These are phyloP conservation scores for Parafenestella ontariensis DNA, from an alignment of 2,329 filamentous ascomycete genomes.

Conservation along the genomic window DNA sequence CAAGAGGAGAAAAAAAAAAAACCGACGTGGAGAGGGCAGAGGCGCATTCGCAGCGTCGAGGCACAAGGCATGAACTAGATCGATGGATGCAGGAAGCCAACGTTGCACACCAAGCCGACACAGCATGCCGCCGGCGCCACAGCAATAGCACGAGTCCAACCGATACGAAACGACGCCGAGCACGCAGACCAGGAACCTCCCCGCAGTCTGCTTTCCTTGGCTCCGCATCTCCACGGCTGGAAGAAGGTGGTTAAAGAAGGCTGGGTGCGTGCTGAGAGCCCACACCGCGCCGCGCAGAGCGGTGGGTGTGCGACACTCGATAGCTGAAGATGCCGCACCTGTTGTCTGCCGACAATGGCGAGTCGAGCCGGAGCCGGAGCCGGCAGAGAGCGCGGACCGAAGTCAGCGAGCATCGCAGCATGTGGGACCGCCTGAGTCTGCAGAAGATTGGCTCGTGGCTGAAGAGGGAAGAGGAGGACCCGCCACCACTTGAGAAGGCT, in stretches of 20 bases:
- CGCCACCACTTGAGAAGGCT: constrained; percentile 22
- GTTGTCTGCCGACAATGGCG: constrained; percentile 33
- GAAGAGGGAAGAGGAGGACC: constrained; percentile 48
- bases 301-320: background rate
- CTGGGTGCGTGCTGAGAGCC: constrained; percentile 17
- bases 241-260: background rate
- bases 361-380: constrained; percentile 38
- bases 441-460: constrained; percentile 52
- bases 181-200: constrained; percentile 13
- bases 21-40: constrained; percentile 11
- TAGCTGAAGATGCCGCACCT: constrained; percentile 35
- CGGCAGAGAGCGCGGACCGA: constrained; percentile 45
- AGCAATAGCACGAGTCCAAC: constrained; percentile 37
- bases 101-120: constrained; percentile 34
- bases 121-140: constrained; percentile 44
- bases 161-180: constrained; percentile 9
- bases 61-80: constrained; percentile 23
- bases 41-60: constrained; percentile 9
- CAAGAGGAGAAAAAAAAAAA: background rate
- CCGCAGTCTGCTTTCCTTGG: constrained; percentile 14
- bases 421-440: constrained; percentile 47
- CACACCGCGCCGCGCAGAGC: background rate
- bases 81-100: constrained; percentile 40
- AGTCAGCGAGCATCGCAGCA: constrained; percentile 42
- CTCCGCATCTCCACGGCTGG: constrained; percentile 3